Evolutionary conservation across 306 rosid genomes (phyloP).

Genomic region (Vigna nakashimae): DNA sequence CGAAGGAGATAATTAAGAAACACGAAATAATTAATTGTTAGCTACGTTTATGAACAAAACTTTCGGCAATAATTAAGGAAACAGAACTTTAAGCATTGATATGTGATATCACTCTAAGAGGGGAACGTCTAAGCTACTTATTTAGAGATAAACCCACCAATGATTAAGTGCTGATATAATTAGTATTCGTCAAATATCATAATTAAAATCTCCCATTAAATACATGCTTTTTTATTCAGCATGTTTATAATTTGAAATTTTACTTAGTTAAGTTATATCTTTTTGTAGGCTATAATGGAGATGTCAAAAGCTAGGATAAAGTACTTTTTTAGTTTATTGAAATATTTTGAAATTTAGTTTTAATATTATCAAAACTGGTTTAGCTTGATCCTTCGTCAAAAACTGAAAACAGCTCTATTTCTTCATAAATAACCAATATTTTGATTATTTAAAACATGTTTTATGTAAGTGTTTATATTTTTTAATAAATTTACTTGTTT

Average conservation of each 20-base stretch:
- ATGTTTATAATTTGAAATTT: neutral
- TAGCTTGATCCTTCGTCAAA: too few relatives aligned
- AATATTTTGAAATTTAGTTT: too few relatives aligned
- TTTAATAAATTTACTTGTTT: too few relatives aligned
- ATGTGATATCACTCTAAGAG: neutral
- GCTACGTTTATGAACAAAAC: constrained; percentile 38
- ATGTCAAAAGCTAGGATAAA: neutral
- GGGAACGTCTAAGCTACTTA: constrained; percentile 44
- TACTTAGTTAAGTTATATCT: neutral
- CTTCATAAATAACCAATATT: too few relatives aligned
- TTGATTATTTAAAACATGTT: too few relatives aligned
- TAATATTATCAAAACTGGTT: too few relatives aligned
- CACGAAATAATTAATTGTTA: constrained; percentile 39
- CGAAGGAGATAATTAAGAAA: constrained; percentile 33
- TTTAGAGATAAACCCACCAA: constrained; percentile 22
- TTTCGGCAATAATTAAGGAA: constrained; percentile 16
- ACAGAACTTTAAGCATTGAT: constrained; percentile 22
- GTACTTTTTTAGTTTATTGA: too few relatives aligned
- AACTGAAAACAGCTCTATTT: too few relatives aligned
- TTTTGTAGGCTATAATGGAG: neutral
- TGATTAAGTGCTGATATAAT: constrained; percentile 13
- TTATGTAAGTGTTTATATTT: too few relatives aligned
- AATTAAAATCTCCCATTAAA: neutral
- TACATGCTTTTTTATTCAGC: too few relatives aligned
- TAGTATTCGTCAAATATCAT: neutral